Percentiles rank a stretch among this genome's conserved stretches.
These are phyloP conservation scores for Chalaropsis ovoidea DNA, from an alignment of 2,329 filamentous ascomycete species.

Conservation along the genomic window DNA sequence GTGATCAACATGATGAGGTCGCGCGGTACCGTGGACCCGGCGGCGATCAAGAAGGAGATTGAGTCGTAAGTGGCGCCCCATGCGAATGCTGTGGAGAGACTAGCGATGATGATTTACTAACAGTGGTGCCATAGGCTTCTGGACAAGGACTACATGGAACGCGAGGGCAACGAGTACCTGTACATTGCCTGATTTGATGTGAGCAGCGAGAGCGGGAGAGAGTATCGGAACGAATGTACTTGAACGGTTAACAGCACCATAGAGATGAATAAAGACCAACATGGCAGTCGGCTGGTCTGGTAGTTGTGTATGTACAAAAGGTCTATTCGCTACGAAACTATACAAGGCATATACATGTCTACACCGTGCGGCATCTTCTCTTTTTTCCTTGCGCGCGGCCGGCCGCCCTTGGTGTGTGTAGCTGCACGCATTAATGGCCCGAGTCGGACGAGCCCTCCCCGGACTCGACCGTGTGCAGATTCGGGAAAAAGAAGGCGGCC, in stretches of 20 bases:
- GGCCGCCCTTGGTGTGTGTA: too few relatives aligned
- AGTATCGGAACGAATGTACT: background rate
- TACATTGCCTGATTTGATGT: conserved; percentile 52
- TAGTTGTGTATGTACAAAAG: conserved; percentile 12
- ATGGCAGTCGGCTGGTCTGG: background rate
- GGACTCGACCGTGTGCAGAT: conserved; percentile 29
- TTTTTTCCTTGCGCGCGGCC: too few relatives aligned
- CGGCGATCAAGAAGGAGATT: conserved; percentile 93
- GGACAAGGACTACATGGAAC: conserved; percentile 86
- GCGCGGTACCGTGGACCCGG: conserved; percentile 72
- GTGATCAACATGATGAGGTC: conserved; percentile 85
- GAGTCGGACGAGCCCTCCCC: background rate
- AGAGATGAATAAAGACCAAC: background rate
- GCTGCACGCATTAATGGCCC: background rate
- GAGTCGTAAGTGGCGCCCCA: conserved; percentile 58
- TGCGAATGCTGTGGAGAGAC: background rate
- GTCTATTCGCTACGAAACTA: background rate
- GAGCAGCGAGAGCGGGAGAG: background rate
- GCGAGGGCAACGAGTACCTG: conserved; percentile 59
- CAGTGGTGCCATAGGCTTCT: conserved; percentile 52
- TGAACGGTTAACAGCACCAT: background rate
- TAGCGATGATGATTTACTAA: conserved; percentile 29
- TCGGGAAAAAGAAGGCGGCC: conserved; percentile 48
- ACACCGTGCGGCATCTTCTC: too few relatives aligned
- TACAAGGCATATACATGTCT: background rate